These are phyloP conservation scores for Nothopassalora personata DNA, from an alignment of 2,329 filamentous ascomycete genomes.

Conservation along the genomic window DNA sequence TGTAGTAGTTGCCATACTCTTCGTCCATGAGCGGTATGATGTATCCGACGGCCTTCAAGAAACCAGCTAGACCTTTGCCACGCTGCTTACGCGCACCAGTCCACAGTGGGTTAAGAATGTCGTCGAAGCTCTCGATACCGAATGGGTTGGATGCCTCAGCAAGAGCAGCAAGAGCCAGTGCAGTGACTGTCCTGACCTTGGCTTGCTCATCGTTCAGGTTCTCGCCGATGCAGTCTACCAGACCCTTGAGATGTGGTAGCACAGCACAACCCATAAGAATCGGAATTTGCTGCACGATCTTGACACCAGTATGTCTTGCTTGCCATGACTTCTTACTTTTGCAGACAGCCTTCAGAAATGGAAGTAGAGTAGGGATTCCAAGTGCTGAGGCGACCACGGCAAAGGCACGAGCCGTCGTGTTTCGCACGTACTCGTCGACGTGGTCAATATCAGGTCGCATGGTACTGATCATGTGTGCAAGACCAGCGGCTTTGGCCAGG, in stretches of 20 bases:
- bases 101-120: constrained; percentile 95
- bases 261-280: constrained; percentile 98
- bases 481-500: constrained; percentile 88
- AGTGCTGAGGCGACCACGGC: constrained; percentile 94
- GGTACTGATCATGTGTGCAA: constrained; percentile 98
- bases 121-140: constrained; percentile 97
- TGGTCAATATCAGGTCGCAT: constrained; percentile 99
- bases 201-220: constrained; percentile 97
- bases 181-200: constrained; percentile 94
- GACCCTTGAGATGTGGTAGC: constrained; percentile 85
- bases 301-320: constrained; percentile 93
- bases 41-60: constrained; percentile 94
- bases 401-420: constrained; percentile 94
- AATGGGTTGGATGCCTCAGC: constrained; percentile 97
- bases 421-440: constrained; percentile 95
- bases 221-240: constrained; percentile 93
- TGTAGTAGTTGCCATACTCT: constrained; percentile 99
- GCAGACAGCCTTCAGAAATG: constrained; percentile 92
- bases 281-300: constrained; percentile 98
- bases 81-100: constrained; percentile 93
- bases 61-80: constrained; percentile 91
- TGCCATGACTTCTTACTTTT: constrained; percentile 99
- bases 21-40: constrained; percentile 99
- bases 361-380: constrained; percentile 88
- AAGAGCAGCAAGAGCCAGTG: constrained; percentile 86